Conservation (phyloP, 1,284 basidiomycete species). For the Heliocybe sulcata region DNA sequence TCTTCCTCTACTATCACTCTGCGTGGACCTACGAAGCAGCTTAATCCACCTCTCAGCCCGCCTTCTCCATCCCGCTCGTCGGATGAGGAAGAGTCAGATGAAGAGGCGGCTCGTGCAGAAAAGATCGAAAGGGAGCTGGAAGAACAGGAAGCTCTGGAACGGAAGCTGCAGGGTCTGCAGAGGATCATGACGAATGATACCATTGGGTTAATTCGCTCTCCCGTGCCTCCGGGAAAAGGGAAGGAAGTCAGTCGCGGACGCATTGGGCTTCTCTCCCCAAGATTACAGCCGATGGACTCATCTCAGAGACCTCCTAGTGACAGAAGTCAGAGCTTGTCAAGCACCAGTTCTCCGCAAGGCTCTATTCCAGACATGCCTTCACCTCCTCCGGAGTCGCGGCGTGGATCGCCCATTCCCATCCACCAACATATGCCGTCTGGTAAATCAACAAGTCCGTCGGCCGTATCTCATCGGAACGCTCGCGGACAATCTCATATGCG, state of each 20-base stretch:
- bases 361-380: conserved; percentile 77
- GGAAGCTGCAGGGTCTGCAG: conserved; percentile 59
- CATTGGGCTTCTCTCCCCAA: conserved; percentile 27
- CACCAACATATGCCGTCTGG: conserved; percentile 37
- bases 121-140: conserved; percentile 59
- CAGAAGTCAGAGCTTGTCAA: conserved; percentile 62
- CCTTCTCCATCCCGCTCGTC: conserved; percentile 43
- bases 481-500: conserved; percentile 37
- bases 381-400: conserved; percentile 43
- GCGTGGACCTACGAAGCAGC: conserved; percentile 32
- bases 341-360: conserved; percentile 60
- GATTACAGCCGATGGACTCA: conserved; percentile 15
- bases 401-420: conserved; percentile 23
- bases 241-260: conserved; percentile 40
- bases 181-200: conserved; percentile 64
- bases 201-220: conserved; percentile 59
- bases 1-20: conserved; percentile 66
- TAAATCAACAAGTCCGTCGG: conserved; percentile 55
- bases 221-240: conserved; percentile 23
- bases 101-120: conserved; percentile 52
- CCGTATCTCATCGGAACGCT: conserved; percentile 44
- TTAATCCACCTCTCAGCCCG: conserved; percentile 25
- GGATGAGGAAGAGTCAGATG: conserved; percentile 36
- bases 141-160: conserved; percentile 56
- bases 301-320: conserved; percentile 12